Conservation (phyloP, 1,139 yeast species). For the Trichomonascaceae sp. region DNA sequence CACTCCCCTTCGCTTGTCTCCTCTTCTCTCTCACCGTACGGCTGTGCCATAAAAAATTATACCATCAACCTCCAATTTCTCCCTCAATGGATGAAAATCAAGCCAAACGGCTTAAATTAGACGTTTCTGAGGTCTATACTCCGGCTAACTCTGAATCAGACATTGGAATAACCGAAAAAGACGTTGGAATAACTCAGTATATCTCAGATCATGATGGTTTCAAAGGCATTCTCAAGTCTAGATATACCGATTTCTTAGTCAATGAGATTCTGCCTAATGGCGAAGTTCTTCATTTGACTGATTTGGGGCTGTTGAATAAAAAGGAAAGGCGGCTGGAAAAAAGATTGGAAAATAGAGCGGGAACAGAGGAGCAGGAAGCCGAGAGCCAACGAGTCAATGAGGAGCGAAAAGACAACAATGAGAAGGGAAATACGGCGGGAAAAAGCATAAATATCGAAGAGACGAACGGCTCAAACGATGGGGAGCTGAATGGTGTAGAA, state of each 20-base stretch:
- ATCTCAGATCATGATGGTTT: slow-evolving; percentile 61
- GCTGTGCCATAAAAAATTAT: not conserved
- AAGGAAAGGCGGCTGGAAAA: slow-evolving; percentile 47
- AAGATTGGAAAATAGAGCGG: slow-evolving; percentile 38
- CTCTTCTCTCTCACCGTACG: not conserved
- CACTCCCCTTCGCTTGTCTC: not conserved
- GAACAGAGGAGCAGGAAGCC: slow-evolving; percentile 28
- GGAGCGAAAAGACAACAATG: too few relatives aligned
- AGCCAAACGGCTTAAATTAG: not conserved
- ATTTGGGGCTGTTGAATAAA: slow-evolving; percentile 62
- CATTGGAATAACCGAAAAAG: slow-evolving; percentile 47
- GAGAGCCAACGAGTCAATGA: too few relatives aligned
- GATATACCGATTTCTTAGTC: slow-evolving; percentile 92
- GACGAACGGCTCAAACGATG: slow-evolving; percentile 18
- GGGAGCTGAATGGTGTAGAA: slow-evolving; percentile 20
- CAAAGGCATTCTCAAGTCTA: slow-evolving; percentile 70
- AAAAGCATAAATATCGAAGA: not conserved
- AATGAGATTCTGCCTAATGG: slow-evolving; percentile 73
- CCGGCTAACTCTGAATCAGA: not conserved
- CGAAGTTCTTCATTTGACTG: slow-evolving; percentile 65
- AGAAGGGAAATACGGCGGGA: slow-evolving; percentile 8
- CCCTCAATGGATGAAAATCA: not conserved
- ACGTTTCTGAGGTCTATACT: not conserved
- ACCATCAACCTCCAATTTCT: not conserved
- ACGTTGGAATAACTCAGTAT: slow-evolving; percentile 80